Conservation (phyloP, 768 basidiomycete genomes). For the Leucocoprinus birnbaumii region DNA sequence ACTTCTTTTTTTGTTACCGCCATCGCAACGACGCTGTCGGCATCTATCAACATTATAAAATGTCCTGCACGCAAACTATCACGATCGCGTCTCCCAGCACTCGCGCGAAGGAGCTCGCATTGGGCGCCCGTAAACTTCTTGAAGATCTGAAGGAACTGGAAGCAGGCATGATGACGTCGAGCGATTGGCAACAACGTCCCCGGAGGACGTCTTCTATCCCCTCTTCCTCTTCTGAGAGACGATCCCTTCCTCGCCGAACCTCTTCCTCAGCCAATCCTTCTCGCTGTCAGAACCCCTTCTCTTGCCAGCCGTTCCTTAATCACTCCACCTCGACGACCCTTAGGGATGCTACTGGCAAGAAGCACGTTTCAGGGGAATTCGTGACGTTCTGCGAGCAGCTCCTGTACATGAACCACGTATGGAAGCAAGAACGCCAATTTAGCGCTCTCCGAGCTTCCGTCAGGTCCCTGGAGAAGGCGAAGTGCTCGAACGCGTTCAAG, state of each 20-base stretch:
- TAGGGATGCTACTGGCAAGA: conserved; percentile 2
- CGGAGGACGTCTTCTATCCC: conserved; percentile 3
- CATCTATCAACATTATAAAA: neutral
- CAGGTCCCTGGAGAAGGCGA: conserved; percentile 20
- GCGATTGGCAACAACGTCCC: conserved; percentile 2
- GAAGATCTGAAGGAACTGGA: conserved; percentile 15
- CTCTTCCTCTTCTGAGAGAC: neutral
- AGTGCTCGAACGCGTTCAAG: conserved; percentile 28
- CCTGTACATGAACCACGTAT: conserved; percentile 33
- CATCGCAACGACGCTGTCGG: conserved; percentile 17
- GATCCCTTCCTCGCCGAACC: conserved; percentile 6
- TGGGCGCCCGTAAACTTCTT: conserved; percentile 12
- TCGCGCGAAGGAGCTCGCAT: conserved; percentile 10
- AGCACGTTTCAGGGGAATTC: conserved; percentile 25
- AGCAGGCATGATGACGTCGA: conserved; percentile 1
- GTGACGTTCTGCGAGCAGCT: conserved; percentile 38
- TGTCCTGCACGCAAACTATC: conserved; percentile 4
- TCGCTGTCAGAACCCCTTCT: conserved; percentile 5
- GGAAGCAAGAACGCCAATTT: conserved; percentile 38
- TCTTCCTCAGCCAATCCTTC: conserved; percentile 5
- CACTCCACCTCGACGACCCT: conserved; percentile 1
- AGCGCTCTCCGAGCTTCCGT: conserved; percentile 26
- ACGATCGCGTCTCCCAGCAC: conserved; percentile 10
- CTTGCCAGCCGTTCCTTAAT: neutral
- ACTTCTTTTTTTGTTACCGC: conserved; percentile 7